Base-by-base conservation (phyloP, 2,329 filamentous ascomycete genomes). In the Pochonia chlamydosporia region DNA sequence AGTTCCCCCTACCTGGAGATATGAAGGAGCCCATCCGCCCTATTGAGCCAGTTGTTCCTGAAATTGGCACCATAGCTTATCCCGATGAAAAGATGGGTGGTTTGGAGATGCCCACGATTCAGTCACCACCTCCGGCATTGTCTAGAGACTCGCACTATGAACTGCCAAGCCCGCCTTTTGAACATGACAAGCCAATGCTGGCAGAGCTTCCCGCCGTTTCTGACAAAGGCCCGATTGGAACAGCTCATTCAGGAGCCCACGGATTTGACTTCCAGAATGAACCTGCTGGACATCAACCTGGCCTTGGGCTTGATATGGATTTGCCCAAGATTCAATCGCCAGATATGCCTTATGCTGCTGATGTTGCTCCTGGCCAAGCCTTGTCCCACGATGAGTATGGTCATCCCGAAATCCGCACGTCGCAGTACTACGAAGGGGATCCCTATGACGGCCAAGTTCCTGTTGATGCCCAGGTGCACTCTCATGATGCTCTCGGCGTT, bases 401-500 rank as follows among this genome's bases (percentile, higher is more conserved):
- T 11, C 47, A 63, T 30, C 59, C 53, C 20, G 58, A 55, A 36
- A 61, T 55, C 33, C 59, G 60, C 36, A 60, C 61, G 20, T 62
- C 65, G 14, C 56, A 63, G 20, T 63, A 67, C 33, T 62, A 65
- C 31, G 62, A 65, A 25, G 60, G 66, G 20, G 59, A 63, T 40
- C 50, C 60, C 42, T 18, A 48, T 8, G 64, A 68, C 48, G 70
- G 68, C 28, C 67, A 70, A 36, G 5, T 11, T 4, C 11, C 18
- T 4, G 7, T 9, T 8, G 25, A 31, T 14, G 59, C 64, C 20
- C 57, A 60, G 42, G 61, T 65, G 33, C 54, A 61, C n/a, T 55
- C 62, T 36, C 54, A 54, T 14, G 55, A 61, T 11, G 65, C 61
- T 1, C 68, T 85, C 6, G 74, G 70, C 43, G 74, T 84, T 40